These are phyloP conservation scores for Gastroboletus turbinatus DNA, from an alignment of 1,284 basidiomycete species.

Conservation along the genomic window DNA sequence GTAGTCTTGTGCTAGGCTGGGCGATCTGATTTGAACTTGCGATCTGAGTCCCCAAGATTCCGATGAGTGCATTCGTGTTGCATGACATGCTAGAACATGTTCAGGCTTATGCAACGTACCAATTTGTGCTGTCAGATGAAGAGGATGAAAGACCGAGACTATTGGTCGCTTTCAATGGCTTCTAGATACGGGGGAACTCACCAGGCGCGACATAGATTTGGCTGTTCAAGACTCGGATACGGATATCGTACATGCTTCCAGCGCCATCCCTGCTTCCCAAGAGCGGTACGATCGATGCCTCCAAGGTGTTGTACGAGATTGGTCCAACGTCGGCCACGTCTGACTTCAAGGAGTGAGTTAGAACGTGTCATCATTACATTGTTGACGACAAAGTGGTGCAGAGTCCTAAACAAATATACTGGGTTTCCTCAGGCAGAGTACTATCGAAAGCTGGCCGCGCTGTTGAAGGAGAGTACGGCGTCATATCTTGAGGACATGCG, in stretches of 20 bases:
- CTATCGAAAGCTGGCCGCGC: slow-evolving; percentile 62
- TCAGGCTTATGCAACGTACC: slow-evolving; percentile 85
- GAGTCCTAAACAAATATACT: slow-evolving; percentile 56
- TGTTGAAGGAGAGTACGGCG: slow-evolving; percentile 70
- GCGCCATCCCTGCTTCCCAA: slow-evolving; percentile 60
- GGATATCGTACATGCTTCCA: slow-evolving; percentile 66
- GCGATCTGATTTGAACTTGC: slow-evolving; percentile 4
- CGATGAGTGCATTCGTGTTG: slow-evolving; percentile 80
- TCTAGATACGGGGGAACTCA: neutral
- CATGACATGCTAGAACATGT: slow-evolving; percentile 87
- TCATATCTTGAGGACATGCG: slow-evolving; percentile 74
- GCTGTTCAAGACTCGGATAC: slow-evolving; percentile 87
- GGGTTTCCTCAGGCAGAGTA: slow-evolving; percentile 82
- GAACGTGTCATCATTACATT: neutral
- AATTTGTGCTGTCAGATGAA: slow-evolving; percentile 82
- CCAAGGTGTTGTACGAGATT: slow-evolving; percentile 79
- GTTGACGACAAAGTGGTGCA: slow-evolving; percentile 43
- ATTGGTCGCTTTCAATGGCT: slow-evolving; percentile 52
- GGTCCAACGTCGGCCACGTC: slow-evolving; percentile 49
- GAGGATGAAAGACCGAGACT: slow-evolving; percentile 75
- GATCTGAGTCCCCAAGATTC: slow-evolving; percentile 58
- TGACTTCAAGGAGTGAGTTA: slow-evolving; percentile 58
- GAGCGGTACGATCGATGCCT: slow-evolving; percentile 60
- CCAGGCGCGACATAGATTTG: slow-evolving; percentile 57
- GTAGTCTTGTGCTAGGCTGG: neutral